Evolutionary conservation across 2,329 filamentous ascomycete genomes (phyloP), one percentile per base, ranked within the genome.

Genomic region (Hypoxylon sp.): DNA sequence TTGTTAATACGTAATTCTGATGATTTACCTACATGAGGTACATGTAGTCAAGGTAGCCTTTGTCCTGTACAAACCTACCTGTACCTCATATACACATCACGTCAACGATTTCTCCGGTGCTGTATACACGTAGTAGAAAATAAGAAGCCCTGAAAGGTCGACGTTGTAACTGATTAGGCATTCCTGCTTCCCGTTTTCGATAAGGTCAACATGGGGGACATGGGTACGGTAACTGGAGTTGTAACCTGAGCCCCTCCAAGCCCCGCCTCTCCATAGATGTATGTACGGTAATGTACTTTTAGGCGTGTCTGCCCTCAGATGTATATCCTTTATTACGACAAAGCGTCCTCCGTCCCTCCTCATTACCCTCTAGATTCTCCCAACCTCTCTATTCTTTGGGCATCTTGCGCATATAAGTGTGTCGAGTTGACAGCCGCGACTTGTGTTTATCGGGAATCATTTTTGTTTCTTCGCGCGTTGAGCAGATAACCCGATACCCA

Each of bases 161-260:
- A 70, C 53, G 60, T 61, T 37, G 44, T 46, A 65, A 65, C 53
- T 42, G n/a, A 50, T 66, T 54, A 64, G 61, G 65, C 49, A 61
- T 60, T 65, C 48, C 33, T 64, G 40, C 60, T 59, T 40, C 40
- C 49, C 31, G 35, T 59, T 33, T 56, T 65, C 30, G 66, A 69
- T 56, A 69, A 68, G 55, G 55, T 50, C 46, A 58, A 37, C 49
- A 64, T 50, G 17, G 22, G 17, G 22, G 33, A 37, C 33, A 20
- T 58, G 17, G 54, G 49, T 44, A 60, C 14, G 54, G 49, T 44
- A 60, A 64, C 44, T 60, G 33, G 31, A 60, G 57, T 60, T 63
- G 50, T 59, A 66, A 63, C 68, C 68, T 54, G 61, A 68, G 50
- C 68, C 68, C 68, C 68, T 70, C 68, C 65, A 70, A 67, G 68